Evolutionary conservation across 2,329 filamentous ascomycete genomes (phyloP), one percentile per base, ranked within the genome.

Genomic region (Aureobasidium sp.): DNA sequence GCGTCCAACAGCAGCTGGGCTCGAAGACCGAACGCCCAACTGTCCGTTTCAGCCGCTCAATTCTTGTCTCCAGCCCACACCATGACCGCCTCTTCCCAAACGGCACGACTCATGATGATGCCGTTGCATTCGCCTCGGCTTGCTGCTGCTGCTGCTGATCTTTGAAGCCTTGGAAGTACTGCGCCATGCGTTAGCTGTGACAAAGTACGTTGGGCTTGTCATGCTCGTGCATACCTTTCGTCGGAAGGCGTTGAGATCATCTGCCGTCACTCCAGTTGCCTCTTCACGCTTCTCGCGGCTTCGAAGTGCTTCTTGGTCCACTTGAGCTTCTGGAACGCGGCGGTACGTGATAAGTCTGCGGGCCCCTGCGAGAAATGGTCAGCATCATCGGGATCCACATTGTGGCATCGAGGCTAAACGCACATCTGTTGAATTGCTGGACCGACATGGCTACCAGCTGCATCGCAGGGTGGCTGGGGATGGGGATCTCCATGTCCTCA

Each of bases 351-450:
- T 87, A 37, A 99, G 78, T 65, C 90, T 83, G 62, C 94, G 83
- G 21, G 91, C 94, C 94, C 92, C 88, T 91, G 50, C 13, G 47
- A 31, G 25, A 29, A 37, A 31, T 17, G 17, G 49, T 61, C 25
- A 57, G 51, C 40, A 27, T 58, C 17, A 29, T 38, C n/a, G 43
- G 21, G 23, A 9, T 58, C 25, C 31, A 38, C 51, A 55, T 55
- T 29, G n/a, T 46, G 27, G 43, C 4, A 5, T 8, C 25, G 7
- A 38, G 47, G 11, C 6, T n/a, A 19, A 37, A 67, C 78, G 73
- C 74, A 90, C 90, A 99, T 74, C 89, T 94, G 70, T 90, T 93
- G 71, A 99, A 99, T 0, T 82, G 79, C 71, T 99, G 94, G 7
- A 89, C 84, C 69, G 91, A 96, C 31, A 91, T 82, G 45, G 82